These are phyloP conservation scores for Calocera cornea DNA, from an alignment of 768 basidiomycete species.

Conservation along the genomic window DNA sequence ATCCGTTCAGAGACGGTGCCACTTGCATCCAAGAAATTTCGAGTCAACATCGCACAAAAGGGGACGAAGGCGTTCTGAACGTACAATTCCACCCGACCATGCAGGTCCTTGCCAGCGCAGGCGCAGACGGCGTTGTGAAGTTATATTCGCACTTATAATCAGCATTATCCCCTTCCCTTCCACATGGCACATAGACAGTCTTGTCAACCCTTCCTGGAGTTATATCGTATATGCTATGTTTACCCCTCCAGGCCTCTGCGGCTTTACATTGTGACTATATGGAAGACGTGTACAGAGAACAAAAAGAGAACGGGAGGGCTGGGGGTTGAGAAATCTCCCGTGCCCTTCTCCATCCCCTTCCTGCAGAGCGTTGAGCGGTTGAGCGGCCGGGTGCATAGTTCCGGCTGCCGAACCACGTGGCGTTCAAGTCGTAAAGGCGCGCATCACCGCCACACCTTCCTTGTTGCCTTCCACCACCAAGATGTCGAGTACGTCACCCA, in stretches of 20 bases:
- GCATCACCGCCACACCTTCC: constrained; percentile 1
- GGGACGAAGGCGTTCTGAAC: constrained; percentile 78
- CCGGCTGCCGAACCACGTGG: too few species aligned
- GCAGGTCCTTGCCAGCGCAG: constrained; percentile 82
- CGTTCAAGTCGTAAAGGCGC: too few species aligned
- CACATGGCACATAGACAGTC: background rate
- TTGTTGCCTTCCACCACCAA: background rate
- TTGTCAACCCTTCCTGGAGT: background rate
- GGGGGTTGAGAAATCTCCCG: too few species aligned
- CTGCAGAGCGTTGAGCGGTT: too few species aligned
- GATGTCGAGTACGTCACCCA: background rate
- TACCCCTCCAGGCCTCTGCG: background rate
- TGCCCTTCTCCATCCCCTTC: too few species aligned
- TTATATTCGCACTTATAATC: constrained; percentile 35
- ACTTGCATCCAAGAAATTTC: constrained; percentile 77
- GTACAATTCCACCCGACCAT: constrained; percentile 73
- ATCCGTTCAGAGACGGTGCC: constrained; percentile 60
- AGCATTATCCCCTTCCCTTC: background rate
- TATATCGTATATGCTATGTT: constrained; percentile 4
- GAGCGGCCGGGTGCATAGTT: too few species aligned
- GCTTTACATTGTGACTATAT: background rate
- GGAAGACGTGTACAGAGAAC: background rate
- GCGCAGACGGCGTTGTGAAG: constrained; percentile 90
- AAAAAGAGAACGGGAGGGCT: too few species aligned
- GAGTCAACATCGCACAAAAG: constrained; percentile 70